Percentiles rank a stretch among this genome's conserved stretches.
These are phyloP conservation scores for Pelargonium myrrhifolium DNA, from an alignment of 441 rosid genomes.

Conservation along the genomic window DNA sequence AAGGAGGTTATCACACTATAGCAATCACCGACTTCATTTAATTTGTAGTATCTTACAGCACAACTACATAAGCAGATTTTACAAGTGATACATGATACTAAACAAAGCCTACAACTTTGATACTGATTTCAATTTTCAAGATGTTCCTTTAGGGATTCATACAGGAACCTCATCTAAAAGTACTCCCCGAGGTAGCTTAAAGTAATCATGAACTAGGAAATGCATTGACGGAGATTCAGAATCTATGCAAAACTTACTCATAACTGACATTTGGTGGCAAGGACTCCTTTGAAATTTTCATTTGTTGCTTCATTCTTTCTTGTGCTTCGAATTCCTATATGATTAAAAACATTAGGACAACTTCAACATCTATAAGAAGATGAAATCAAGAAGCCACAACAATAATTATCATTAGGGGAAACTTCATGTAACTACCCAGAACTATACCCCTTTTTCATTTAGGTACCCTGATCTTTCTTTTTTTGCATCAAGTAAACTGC, in stretches of 20 bases:
- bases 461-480: too few relatives aligned
- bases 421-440: too few relatives aligned
- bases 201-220: not conserved
- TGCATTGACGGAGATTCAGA: slow-evolving; percentile 1
- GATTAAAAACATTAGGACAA: slow-evolving; percentile 12
- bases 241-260: slow-evolving; percentile 40
- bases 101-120: too few relatives aligned
- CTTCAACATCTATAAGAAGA: slow-evolving; percentile 1
- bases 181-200: not conserved
- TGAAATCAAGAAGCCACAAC: not conserved
- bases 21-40: not conserved
- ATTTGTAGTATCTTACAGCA: not conserved
- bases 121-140: not conserved
- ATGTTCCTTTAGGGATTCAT: not conserved
- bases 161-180: slow-evolving; percentile 1
- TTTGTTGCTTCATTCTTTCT: slow-evolving; percentile 63
- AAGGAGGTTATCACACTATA: not conserved
- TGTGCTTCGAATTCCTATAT: slow-evolving; percentile 69
- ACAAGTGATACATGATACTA: not conserved
- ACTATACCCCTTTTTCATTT: too few relatives aligned
- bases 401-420: too few relatives aligned
- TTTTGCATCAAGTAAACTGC: too few relatives aligned
- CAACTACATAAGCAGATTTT: not conserved
- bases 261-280: slow-evolving; percentile 58
- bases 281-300: slow-evolving; percentile 47